Evolutionary conservation across 2,329 filamentous ascomycete species (phyloP), one percentile per base, ranked within the genome.

Genomic region (Fusarium pilosicola): DNA sequence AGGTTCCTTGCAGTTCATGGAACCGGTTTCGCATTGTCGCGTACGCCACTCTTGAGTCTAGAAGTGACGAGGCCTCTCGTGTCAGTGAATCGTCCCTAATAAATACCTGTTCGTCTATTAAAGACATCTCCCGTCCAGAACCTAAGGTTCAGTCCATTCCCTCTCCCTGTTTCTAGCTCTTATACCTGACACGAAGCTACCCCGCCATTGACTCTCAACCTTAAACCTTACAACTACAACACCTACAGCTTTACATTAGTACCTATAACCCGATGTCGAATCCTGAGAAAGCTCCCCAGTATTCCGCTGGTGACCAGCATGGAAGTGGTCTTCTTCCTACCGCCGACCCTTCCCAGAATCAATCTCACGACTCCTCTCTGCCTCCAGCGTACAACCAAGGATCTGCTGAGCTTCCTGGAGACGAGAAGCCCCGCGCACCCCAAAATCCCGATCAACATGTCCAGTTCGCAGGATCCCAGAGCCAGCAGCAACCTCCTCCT

Each of bases 41-140:
- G 20, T 18, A 60, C 67, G 71, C 71, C 71, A 71, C 71, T 68
- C 24, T 14, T 17, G 20, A 28, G 12, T 34, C 22, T 49, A n/a
- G 28, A 54, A 51, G 73, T 74, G 64, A 74, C 71, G 74, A 76
- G 74, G 74, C 74, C 74, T 75, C 72, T 73, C 39, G 24, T 44
- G 48, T 28, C 57, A 51, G 36, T 69, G 54, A 36, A 51, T 45
- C 24, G 30, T 49, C 44, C 44, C 55, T 15, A 13, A 24, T 68
- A 49, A 26, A 51, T 68, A 39, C 24, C 22, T 34, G 2, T 30
- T 36, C 18, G 1, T n/a, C 57, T 69, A 71, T 74, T 74, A 74
- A 74, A 73, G 34, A n/a, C 55, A 30, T 61, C 45, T 45, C n/a
- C 13, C 36, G n/a, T 15, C 30, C 34, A 41, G 36, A 49, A 4